phyloP scores from a whole-genome alignment of 257 asterid genomes.

The Echium plantagineum region DNA sequence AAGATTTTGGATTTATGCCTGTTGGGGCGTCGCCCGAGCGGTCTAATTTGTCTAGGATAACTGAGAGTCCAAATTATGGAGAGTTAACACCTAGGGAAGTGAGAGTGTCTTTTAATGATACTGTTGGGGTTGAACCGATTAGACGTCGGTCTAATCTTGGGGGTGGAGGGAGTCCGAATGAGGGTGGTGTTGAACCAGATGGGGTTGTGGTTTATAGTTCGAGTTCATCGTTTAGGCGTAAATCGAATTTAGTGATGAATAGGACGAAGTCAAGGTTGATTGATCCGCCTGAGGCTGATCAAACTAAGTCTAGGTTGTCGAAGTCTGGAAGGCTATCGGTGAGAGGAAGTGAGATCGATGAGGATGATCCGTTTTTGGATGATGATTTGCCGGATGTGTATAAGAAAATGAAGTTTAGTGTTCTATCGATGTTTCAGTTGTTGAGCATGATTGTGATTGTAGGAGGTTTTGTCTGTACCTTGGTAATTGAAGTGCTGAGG shows the following conservation, averaged over 20 bases:
- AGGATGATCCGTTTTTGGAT: background rate
- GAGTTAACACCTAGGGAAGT: slow-evolving; percentile 35
- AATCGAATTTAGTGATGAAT: background rate
- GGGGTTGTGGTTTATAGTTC: background rate
- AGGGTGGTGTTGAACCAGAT: background rate
- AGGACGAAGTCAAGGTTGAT: background rate
- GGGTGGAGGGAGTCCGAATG: background rate
- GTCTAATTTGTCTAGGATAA: slow-evolving; percentile 37
- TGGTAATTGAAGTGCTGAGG: background rate
- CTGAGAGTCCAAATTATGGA: slow-evolving; percentile 37
- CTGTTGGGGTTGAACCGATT: slow-evolving; percentile 15
- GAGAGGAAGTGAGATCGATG: background rate
- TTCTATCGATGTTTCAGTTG: background rate
- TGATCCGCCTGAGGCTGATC: background rate
- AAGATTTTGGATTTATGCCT: slow-evolving; percentile 31
- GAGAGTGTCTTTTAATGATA: slow-evolving; percentile 39
- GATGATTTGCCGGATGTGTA: background rate
- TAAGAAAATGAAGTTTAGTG: background rate
- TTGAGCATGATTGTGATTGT: background rate
- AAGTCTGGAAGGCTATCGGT: background rate
- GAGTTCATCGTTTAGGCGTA: background rate
- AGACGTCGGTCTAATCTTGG: background rate
- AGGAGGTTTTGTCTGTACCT: background rate
- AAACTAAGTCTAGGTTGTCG: background rate
- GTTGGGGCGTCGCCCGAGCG: slow-evolving; percentile 31